Evolutionary conservation across 768 basidiomycete genomes (phyloP).

Genomic region (Neoboletus subvelutipes): DNA sequence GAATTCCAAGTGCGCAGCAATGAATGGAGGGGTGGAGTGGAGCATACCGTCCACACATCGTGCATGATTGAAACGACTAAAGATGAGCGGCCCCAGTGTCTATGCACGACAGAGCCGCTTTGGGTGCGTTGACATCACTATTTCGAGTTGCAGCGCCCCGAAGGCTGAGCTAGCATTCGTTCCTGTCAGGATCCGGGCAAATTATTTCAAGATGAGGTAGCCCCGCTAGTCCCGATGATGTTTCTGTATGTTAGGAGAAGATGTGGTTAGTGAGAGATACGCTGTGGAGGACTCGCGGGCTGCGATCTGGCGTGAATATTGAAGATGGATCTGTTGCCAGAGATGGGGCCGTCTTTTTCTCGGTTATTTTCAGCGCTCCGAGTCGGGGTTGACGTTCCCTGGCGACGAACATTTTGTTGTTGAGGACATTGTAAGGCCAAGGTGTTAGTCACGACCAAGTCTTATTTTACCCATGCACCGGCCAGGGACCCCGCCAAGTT

Average conservation of each 20-base stretch:
- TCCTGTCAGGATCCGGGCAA: not conserved
- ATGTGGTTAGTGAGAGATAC: not conserved
- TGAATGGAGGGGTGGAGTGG: constrained; percentile 9
- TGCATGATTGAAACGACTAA: not conserved
- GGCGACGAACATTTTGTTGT: not conserved
- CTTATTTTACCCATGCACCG: not conserved
- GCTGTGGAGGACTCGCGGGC: not conserved
- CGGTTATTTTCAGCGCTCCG: not conserved
- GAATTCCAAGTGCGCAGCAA: constrained; percentile 3
- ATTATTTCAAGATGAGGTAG: not conserved
- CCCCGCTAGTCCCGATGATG: not conserved
- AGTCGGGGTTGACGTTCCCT: not conserved
- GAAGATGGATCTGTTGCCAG: not conserved
- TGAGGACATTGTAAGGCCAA: no score
- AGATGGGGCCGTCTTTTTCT: not conserved
- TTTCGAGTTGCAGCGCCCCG: not conserved
- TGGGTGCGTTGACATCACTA: constrained; percentile 11
- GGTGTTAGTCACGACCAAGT: not conserved
- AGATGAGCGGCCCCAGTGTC: not conserved
- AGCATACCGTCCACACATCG: constrained; percentile 5
- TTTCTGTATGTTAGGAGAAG: not conserved
- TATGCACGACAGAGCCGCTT: not conserved
- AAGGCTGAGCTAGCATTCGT: constrained; percentile 1
- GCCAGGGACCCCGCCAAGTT: not conserved
- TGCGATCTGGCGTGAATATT: not conserved